Evolutionary conservation across 257 asterid species (phyloP), one percentile per base, ranked within the genome.

Genomic region (Verbascum thapsus): DNA sequence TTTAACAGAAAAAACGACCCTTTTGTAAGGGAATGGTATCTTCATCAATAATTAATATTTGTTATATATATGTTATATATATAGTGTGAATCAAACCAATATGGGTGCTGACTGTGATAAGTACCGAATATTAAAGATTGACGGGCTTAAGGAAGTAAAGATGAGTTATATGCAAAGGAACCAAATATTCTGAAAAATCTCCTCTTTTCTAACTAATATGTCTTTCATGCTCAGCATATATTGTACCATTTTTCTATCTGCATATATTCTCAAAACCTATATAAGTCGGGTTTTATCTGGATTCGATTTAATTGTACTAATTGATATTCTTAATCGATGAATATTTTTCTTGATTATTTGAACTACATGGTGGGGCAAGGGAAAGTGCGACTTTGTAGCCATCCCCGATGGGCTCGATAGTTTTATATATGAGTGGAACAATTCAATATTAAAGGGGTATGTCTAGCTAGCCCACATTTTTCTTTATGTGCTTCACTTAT

Each of bases 231-330:
- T 23, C 58, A 22, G 11, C 50, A 23, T n/a, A 26, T 26, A 10
- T 26, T 26, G 58, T 23, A 52, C 58, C 58, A 52, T 45, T 16
- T 18, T 11, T 43, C 40, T 10, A 22, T 52, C 16, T 13, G 5
- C 58, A 52, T 11, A 23, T 52, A 26, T 52, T 52, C 58, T 11
- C 58, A 52, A 26, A n/a, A n/a, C n/a, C n/a, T n/a, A n/a, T n/a
- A 26, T 26, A 26, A 26, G 32, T 26, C 32, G 5, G 32, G 32
- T 26, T 26, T 26, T 26, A 5, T 26, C 32, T 26, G 32, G 32
- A 26, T 26, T 26, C 2, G 5, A 1, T 26, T n/a, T n/a, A 26
- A 2, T 2, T 26, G 32, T 26, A 5, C 5, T 26, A 26, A 26
- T 26, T 26, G 5, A 26, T 26, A 26, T n/a, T n/a, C n/a, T 48